Evolutionary conservation across 2,329 filamentous ascomycete species (phyloP).

Genomic region (Aspergillus sp.): DNA sequence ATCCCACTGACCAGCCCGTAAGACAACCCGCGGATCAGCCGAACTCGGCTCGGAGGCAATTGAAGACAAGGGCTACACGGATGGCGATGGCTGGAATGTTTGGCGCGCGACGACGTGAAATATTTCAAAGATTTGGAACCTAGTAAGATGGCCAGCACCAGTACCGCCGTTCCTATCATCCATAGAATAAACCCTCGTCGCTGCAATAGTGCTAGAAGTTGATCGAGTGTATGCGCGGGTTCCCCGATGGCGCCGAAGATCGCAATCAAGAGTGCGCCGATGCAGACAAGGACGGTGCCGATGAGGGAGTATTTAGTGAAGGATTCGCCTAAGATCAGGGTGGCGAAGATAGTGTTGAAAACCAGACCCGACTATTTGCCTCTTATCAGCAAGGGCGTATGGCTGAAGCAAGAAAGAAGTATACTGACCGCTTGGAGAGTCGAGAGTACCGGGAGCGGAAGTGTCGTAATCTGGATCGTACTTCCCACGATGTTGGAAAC

Average conservation of each 20-base stretch:
- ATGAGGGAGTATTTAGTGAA: constrained; percentile 92
- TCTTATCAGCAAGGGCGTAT: constrained; percentile 11
- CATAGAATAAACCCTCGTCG: constrained; percentile 78
- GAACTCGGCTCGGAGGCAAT: constrained; percentile 60
- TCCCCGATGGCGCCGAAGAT: constrained; percentile 92
- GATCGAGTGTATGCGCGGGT: constrained; percentile 81
- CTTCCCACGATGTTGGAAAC: constrained; percentile 91
- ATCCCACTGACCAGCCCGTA: constrained; percentile 92
- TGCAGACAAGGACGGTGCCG: constrained; percentile 83
- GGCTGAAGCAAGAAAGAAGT: not conserved
- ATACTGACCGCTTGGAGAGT: constrained; percentile 75
- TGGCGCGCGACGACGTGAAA: constrained; percentile 32
- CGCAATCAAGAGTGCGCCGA: constrained; percentile 86
- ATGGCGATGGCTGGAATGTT: constrained; percentile 45
- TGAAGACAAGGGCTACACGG: constrained; percentile 38
- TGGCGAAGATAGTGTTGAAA: constrained; percentile 98
- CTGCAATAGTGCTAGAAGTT: constrained; percentile 74
- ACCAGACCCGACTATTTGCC: constrained; percentile 73
- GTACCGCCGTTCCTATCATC: constrained; percentile 76
- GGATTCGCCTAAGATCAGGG: constrained; percentile 84
- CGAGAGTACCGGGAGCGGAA: constrained; percentile 90
- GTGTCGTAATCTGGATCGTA: constrained; percentile 94
- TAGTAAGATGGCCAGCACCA: constrained; percentile 69
- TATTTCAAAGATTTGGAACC: constrained; percentile 50
- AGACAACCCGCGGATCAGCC: constrained; percentile 75